These are phyloP conservation scores for Shiraia sp. DNA, from an alignment of 2,329 filamentous ascomycete species.

Conservation along the genomic window DNA sequence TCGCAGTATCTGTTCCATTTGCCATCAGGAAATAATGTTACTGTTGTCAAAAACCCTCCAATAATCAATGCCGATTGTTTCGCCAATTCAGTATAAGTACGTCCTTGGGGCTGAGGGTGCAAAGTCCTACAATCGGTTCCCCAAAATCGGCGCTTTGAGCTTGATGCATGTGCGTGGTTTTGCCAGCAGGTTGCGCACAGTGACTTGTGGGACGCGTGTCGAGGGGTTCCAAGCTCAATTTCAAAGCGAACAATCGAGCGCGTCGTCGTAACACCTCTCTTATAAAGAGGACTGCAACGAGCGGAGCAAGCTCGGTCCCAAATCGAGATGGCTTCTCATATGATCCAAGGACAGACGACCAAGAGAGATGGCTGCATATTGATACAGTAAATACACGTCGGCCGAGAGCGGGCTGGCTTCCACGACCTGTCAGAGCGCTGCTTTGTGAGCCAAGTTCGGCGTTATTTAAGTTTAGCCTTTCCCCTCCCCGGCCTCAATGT, in stretches of 20 bases:
- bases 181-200: slow-evolving; percentile 9
- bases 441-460: slow-evolving; percentile 13
- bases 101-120: slow-evolving; percentile 5
- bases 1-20: slow-evolving; percentile 11
- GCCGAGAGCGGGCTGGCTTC: slow-evolving; percentile 6
- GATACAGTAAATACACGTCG: slow-evolving; percentile 16
- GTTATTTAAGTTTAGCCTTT: slow-evolving; percentile 18
- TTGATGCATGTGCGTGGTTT: slow-evolving; percentile 14
- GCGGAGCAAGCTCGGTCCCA: slow-evolving; percentile 2
- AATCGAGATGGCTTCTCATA: slow-evolving; percentile 16
- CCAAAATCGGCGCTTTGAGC: slow-evolving; percentile 14
- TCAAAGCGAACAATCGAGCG: slow-evolving; percentile 2
- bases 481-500: slow-evolving; percentile 10
- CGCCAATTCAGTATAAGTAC: background rate
- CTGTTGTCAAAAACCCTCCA: background rate
- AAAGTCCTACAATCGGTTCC: slow-evolving; percentile 2
- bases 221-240: slow-evolving; percentile 2
- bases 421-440: slow-evolving; percentile 12
- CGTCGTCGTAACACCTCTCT: slow-evolving; percentile 5
- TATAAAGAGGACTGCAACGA: slow-evolving; percentile 5
- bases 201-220: slow-evolving; percentile 2
- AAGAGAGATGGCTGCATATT: slow-evolving; percentile 18
- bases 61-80: background rate
- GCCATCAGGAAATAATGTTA: slow-evolving; percentile 12
- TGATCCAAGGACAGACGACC: slow-evolving; percentile 12